Evolutionary conservation across 202 grass and related monocot species (phyloP).

Genomic region (Zizania palustris): DNA sequence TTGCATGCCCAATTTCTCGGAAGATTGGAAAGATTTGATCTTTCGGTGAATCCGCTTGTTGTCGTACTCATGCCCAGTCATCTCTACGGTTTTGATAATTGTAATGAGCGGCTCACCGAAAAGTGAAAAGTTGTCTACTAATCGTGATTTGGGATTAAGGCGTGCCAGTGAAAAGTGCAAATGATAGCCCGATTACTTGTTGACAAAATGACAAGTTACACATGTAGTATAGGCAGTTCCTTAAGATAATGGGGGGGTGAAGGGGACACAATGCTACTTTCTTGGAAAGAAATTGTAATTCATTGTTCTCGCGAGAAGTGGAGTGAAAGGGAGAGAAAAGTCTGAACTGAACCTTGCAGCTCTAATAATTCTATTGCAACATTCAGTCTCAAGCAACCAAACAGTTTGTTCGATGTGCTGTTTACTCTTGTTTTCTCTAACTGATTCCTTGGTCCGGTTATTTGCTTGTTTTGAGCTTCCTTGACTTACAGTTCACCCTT

Average conservation of each 20-base stretch:
- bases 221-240: no score
- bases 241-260: not conserved
- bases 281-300: slow-evolving; percentile 13
- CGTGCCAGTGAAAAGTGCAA: not conserved
- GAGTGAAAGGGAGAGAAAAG: slow-evolving; percentile 35
- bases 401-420: slow-evolving; percentile 27
- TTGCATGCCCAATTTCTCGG: not conserved
- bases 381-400: slow-evolving; percentile 32
- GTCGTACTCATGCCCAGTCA: slow-evolving; percentile 4
- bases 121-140: no score
- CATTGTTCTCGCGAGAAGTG: not conserved
- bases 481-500: slow-evolving; percentile 45
- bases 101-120: not conserved
- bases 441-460: not conserved
- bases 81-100: slow-evolving; percentile 13
- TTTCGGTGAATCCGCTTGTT: slow-evolving; percentile 3
- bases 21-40: not conserved
- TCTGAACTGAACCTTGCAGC: slow-evolving; percentile 24
- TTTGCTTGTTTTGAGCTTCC: slow-evolving; percentile 35
- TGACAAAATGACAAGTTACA: not conserved
- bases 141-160: slow-evolving; percentile 1
- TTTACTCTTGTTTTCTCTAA: slow-evolving; percentile 24
- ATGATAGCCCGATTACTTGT: not conserved
- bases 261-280: not conserved
- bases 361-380: not conserved